Evolutionary conservation across 257 asterid species (phyloP), one percentile per base, ranked within the genome.

Genomic region (Jacaranda copaia): DNA sequence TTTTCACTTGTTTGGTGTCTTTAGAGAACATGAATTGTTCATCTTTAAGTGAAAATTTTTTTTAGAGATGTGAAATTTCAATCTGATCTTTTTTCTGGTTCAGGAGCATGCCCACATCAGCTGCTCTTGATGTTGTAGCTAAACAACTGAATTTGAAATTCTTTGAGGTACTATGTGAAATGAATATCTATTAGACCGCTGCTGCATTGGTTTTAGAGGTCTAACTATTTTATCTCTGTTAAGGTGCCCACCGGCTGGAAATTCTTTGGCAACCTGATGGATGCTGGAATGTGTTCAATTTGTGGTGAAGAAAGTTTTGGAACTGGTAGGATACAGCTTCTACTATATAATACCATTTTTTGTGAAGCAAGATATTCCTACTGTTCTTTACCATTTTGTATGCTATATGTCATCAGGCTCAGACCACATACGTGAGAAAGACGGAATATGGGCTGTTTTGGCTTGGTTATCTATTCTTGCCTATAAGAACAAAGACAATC

Each of bases 261-360:
- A 87, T 95, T 91, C 83, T 95, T 95, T 75, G 98, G 99, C 72
- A 95, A 95, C 89, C 83, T 95, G 81, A 95, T 95, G 99, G 99
- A 95, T 89, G 98, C 97, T 84, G 99, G 97, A 82, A 88, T 91
- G 96, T 95, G 99, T 83, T 95, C 99, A 19, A 75, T 95, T 78
- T 95, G 99, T 81, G 99, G 99, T 73, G 99, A 95, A 95, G 99
- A 95, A 84, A 95, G 99, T 86, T 95, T 95, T 66, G 99, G 99
- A 85, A 95, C 99, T 81, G 99, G 99, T 93, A 81, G n/a, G 88
- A 16, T 63, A 72, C 46, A 32, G 11, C 57, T 74, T 53, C 63
- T 76, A 20, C 45, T 57, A 45, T 68, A 52, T n/a, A 13, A n/a
- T 59, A 15, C 57, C 58, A 14, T 51, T 48, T 58, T 52, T 55